Evolutionary conservation across 2,329 filamentous ascomycete species (phyloP).

Genomic region (Davidsoniella neocaledoniae): DNA sequence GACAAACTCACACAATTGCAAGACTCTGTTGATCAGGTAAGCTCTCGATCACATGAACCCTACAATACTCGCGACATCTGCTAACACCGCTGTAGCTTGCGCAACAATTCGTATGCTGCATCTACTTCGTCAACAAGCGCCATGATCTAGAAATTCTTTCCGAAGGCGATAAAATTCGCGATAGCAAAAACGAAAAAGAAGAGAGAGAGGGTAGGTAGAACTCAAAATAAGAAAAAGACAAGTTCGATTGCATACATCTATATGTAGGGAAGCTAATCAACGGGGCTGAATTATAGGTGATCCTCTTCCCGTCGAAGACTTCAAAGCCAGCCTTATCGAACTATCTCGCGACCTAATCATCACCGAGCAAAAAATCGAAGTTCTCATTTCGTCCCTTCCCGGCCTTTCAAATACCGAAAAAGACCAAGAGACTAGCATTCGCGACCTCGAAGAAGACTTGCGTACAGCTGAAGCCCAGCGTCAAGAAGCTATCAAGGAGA

Average conservation of each 20-base stretch:
- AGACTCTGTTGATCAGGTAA: constrained; percentile 67
- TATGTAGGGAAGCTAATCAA: too few species aligned
- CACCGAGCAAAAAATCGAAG: constrained; percentile 72
- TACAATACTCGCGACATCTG: not conserved
- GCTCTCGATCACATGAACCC: constrained; percentile 7
- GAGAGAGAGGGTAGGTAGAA: constrained; percentile 30
- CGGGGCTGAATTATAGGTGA: constrained; percentile 28
- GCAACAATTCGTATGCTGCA: constrained; percentile 49
- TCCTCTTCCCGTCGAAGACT: constrained; percentile 44
- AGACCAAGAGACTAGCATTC: constrained; percentile 54
- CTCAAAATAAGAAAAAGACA: too few species aligned
- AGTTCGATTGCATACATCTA: too few species aligned
- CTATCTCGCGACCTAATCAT: constrained; percentile 60
- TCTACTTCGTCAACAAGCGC: constrained; percentile 50
- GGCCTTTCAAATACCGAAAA: constrained; percentile 63
- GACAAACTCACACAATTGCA: constrained; percentile 72
- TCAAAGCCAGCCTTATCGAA: constrained; percentile 51
- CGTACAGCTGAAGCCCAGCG: constrained; percentile 45
- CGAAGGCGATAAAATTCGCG: constrained; percentile 40
- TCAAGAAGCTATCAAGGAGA: constrained; percentile 46
- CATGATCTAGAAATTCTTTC: constrained; percentile 48
- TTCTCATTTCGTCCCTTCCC: constrained; percentile 56
- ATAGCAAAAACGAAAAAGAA: constrained; percentile 36
- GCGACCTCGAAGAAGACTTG: constrained; percentile 47
- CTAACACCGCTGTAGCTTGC: constrained; percentile 32